Evolutionary conservation across 768 basidiomycete genomes (phyloP), one percentile per base, ranked within the genome.

Genomic region (Pleurotus citrinopileatus): DNA sequence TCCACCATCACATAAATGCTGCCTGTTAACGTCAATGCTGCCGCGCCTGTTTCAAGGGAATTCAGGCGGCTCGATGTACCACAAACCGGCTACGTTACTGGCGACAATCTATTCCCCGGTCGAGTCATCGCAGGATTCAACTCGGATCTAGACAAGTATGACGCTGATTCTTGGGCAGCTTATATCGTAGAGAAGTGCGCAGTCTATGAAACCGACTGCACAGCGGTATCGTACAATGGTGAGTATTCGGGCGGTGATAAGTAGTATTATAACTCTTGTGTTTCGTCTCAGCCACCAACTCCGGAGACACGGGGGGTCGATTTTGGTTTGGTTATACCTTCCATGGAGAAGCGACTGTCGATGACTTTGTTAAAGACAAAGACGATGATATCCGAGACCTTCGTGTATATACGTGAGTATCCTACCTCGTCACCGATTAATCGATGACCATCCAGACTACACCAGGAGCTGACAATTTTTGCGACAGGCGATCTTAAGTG

Each of bases 321-420:
- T 44, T 44, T 12, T 44, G 42, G 42, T 44, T 44, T 44, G 42
- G 42, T 4, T 44, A 44, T 22, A 22, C 42, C 13, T 44, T 44
- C 42, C 15, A 15, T 22, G 17, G 42, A 15, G 23, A 4, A 8
- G 42, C 42, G 17, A 44, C 42, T 44, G 42, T 23, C 15, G 17
- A 20, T 6, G 42, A 44, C 10, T 44, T 44, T 13, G 10, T 17
- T 15, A 23, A 44, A 23, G 23, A 44, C 7, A 22, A 44, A 5
- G 42, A 20, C 23, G 42, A 22, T 22, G 7, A 19, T 44, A 34
- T n/a, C n/a, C n/a, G 32, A n/a, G 42, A 26, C n/a, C 17, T 44
- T 17, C n/a, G 17, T 19, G 42, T 20, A 20, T 44, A 19, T 44
- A 44, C 19, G 42, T 44, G 42, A 13, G 28, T 32, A 34, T 34